phyloP scores from a whole-genome alignment of 257 asterid genomes.

The Buddleja alternifolia region DNA sequence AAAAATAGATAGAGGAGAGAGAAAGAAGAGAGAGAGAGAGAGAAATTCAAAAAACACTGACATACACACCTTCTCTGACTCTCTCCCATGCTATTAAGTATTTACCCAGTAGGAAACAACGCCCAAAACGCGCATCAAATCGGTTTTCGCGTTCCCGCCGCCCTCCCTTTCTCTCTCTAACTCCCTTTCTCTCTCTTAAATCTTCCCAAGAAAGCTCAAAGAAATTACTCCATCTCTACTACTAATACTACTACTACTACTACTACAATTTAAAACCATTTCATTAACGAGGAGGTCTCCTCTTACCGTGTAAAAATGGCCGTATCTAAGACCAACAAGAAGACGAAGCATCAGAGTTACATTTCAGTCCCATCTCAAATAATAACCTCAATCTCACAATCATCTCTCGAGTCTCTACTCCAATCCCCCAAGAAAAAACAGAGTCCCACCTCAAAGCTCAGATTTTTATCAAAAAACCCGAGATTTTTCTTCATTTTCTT shows the following conservation, averaged over 20 bases:
- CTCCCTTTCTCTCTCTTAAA: conserved; percentile 31
- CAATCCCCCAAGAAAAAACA: conserved; percentile 73
- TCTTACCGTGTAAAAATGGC: conserved; percentile 55
- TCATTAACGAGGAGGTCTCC: background rate
- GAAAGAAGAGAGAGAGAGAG: conserved; percentile 9
- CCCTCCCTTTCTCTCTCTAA: conserved; percentile 35
- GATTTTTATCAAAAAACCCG: conserved; percentile 52
- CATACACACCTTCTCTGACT: conserved; percentile 50
- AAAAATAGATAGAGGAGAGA: background rate
- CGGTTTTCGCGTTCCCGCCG: conserved; percentile 38
- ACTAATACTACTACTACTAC: conserved; percentile 14
- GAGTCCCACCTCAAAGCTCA: conserved; percentile 35
- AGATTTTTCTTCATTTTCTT: conserved; percentile 59
- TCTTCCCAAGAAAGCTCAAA: conserved; percentile 38
- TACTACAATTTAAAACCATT: conserved; percentile 15
- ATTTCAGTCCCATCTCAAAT: conserved; percentile 88
- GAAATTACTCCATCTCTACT: conserved; percentile 12
- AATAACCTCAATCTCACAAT: conserved; percentile 68
- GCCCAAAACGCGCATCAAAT: conserved; percentile 50
- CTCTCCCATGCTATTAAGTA: conserved; percentile 29
- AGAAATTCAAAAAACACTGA: conserved; percentile 35
- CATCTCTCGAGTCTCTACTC: conserved; percentile 73
- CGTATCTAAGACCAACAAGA: conserved; percentile 66
- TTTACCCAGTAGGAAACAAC: conserved; percentile 28
- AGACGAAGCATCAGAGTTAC: conserved; percentile 72